Evolutionary conservation across 1,139 yeast species (phyloP).

Genomic region (Hansenula anomala): DNA sequence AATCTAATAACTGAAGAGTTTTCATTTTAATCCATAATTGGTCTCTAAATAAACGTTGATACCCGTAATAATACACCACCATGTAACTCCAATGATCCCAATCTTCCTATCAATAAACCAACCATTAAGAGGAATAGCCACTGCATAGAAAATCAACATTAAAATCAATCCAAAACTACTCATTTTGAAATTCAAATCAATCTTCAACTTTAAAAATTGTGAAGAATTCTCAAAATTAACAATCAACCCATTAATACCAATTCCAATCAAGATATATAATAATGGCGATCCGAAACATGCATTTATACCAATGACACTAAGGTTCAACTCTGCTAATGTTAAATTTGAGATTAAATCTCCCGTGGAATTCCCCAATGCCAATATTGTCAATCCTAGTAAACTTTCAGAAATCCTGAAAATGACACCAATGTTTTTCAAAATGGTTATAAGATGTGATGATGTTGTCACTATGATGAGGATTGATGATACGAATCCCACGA

Average conservation of each 20-base stretch:
- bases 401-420: slow-evolving; percentile 65
- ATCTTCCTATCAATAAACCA: slow-evolving; percentile 62
- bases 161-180: slow-evolving; percentile 47
- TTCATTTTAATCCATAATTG: slow-evolving; percentile 17
- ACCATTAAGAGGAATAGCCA: slow-evolving; percentile 53
- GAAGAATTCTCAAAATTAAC: slow-evolving; percentile 25
- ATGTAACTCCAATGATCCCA: slow-evolving; percentile 36
- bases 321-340: slow-evolving; percentile 77
- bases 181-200: slow-evolving; percentile 41
- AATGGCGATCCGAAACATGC: slow-evolving; percentile 95
- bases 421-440: slow-evolving; percentile 42
- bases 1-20: slow-evolving; percentile 21
- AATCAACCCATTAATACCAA: slow-evolving; percentile 64
- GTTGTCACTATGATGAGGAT: slow-evolving; percentile 10
- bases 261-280: slow-evolving; percentile 54
- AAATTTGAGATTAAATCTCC: slow-evolving; percentile 86
- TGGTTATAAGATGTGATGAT: slow-evolving; percentile 11
- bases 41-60: slow-evolving; percentile 17
- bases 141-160: slow-evolving; percentile 19
- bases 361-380: slow-evolving; percentile 88
- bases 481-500: slow-evolving; percentile 15
- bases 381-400: slow-evolving; percentile 77
- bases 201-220: slow-evolving; percentile 30
- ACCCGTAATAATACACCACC: slow-evolving; percentile 28
- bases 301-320: slow-evolving; percentile 84